Base-by-base conservation (phyloP, 495 filamentous ascomycete genomes). In the Staphylotrichum tortipilum region DNA sequence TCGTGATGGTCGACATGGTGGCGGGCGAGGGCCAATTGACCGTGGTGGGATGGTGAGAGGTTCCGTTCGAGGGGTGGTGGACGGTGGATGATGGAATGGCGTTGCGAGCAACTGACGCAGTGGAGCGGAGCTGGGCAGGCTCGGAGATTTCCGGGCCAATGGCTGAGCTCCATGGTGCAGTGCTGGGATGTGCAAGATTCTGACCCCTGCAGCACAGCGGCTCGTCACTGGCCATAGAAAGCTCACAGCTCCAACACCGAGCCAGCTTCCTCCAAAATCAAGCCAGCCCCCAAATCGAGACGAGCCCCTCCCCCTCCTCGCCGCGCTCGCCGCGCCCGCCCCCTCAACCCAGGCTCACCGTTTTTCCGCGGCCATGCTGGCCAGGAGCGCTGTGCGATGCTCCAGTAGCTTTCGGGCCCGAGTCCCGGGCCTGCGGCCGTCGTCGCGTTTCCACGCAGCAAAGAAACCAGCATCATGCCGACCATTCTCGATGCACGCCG, bases 1-100 rank as follows among this genome's bases (percentile, higher is more conserved):
- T 83, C 49, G 80, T 67, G 59, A 96, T 75, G 38, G 87, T 95
- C 69, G 94, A 97, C 92, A 99, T 99, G 61, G 67, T 91, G 59
- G 74, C 51, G 34, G 36, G 26, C 10, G 36, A 52, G 52, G 63
- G 48, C 35, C 57, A 56, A 58, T 60, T 46, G 61, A 59, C 59
- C 61, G 55, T 53, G 51, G 34, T 18, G 46, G 15, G 44, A 44
- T 33, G 49, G 29, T 39, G 50, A 44, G 50, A 45, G 11, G 52
- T 47, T 53, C 35, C 42, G 44, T 57, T 57, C 42, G 41, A 37
- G 42, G 19, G 33, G n/a, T 22, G 26, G 10, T 28, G 17, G 18
- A 31, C 28, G n/a, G n/a, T 33, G 22, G 26, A 21, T 34, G 39
- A 28, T 10, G 30, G 35, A 31, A 12, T n/a, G 40, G 39, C 2